Evolutionary conservation across 306 rosid genomes (phyloP).

Genomic region (Biancaea sappan): DNA sequence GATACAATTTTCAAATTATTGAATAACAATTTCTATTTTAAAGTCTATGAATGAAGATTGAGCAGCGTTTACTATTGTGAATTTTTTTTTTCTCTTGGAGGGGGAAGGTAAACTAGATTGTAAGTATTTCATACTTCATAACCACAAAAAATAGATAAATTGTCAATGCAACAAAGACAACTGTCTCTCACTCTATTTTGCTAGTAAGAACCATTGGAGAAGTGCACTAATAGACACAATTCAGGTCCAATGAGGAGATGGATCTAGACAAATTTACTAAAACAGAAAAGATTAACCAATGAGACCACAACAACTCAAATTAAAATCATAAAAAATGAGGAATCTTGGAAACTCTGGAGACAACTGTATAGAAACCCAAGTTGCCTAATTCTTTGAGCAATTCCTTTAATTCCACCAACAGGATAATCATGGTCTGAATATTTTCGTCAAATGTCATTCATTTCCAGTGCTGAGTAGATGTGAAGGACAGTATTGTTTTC

Average conservation of each 20-base stretch:
- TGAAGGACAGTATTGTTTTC: background rate
- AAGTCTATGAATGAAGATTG: slow-evolving; percentile 10
- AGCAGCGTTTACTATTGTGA: background rate
- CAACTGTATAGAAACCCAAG: background rate
- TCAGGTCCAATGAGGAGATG: background rate
- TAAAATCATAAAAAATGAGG: slow-evolving; percentile 7
- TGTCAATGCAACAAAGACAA: background rate
- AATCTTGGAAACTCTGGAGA: background rate
- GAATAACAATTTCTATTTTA: slow-evolving; percentile 1
- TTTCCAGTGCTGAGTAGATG: background rate
- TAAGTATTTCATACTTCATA: slow-evolving; percentile 9
- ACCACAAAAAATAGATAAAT: slow-evolving; percentile 17
- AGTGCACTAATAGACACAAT: background rate
- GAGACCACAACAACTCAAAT: background rate
- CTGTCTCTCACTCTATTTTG: background rate
- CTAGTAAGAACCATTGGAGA: slow-evolving; percentile 19
- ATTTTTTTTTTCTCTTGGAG: slow-evolving; percentile 15
- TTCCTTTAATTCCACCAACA: background rate
- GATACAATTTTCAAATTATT: slow-evolving; percentile 28
- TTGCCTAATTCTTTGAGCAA: background rate
- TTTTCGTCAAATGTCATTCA: background rate
- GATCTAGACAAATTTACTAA: background rate
- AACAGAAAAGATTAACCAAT: background rate
- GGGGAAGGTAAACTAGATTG: slow-evolving; percentile 8
- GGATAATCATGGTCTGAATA: slow-evolving; percentile 5